These are phyloP conservation scores for Chytridium lagenaria DNA, from an alignment of 371 early-diverging fungal genomes.

Conservation along the genomic window DNA sequence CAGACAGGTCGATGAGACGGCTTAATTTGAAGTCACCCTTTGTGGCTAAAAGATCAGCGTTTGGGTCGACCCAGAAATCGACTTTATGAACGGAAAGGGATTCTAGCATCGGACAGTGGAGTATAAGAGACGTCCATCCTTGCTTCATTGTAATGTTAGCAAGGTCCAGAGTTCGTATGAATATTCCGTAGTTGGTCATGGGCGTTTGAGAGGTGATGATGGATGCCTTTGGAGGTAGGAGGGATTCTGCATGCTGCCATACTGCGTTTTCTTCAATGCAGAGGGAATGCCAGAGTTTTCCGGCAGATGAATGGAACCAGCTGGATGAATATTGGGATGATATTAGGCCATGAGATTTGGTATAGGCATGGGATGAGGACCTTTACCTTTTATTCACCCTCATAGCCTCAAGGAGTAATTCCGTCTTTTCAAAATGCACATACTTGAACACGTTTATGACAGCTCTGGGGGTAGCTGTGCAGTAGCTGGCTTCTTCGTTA, in stretches of 20 bases:
- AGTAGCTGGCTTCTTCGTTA: no score
- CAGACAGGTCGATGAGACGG: conserved; percentile 16
- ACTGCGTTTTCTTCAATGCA: not conserved
- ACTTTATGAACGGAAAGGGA: not conserved
- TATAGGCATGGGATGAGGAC: no score
- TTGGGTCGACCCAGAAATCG: not conserved
- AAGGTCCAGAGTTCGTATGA: conserved; percentile 23
- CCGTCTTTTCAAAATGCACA: no score
- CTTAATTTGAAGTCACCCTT: not conserved
- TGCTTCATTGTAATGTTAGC: conserved; percentile 5
- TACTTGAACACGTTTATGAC: no score
- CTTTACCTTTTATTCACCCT: not conserved
- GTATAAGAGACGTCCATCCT: conserved; percentile 14
- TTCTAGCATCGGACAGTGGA: conserved; percentile 1
- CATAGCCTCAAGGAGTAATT: conserved; percentile 8
- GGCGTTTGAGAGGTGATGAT: not conserved
- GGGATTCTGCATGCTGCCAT: not conserved
- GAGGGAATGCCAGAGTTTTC: not conserved
- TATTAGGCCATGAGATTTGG: not conserved
- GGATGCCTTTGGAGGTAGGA: not conserved
- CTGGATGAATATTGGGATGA: not conserved
- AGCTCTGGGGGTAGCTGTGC: no score
- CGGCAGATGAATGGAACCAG: not conserved
- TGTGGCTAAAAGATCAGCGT: not conserved
- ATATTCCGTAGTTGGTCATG: not conserved